phyloP scores from a whole-genome alignment of 2,329 filamentous ascomycete genomes.

The Phyllosticta paracitricarpa region DNA sequence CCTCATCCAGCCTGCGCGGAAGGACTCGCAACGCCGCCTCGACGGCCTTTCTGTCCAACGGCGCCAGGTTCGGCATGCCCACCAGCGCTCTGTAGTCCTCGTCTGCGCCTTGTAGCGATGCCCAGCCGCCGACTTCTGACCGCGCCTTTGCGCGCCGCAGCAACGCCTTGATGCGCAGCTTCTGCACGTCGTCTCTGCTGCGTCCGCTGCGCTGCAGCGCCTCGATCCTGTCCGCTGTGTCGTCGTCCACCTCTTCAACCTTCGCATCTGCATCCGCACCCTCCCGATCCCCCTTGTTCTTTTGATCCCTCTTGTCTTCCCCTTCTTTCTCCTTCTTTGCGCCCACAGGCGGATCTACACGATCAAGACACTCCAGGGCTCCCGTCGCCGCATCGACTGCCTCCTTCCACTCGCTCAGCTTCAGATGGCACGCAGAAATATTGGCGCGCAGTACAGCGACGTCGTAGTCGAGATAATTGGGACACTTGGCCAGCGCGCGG shows the following conservation, averaged over 20 bases:
- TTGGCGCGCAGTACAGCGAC: constrained; percentile 81
- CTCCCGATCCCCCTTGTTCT: constrained; percentile 29
- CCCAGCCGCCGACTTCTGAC: constrained; percentile 65
- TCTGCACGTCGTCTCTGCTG: constrained; percentile 43
- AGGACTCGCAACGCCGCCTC: constrained; percentile 54
- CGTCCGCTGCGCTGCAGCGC: constrained; percentile 22
- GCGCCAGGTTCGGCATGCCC: constrained; percentile 49
- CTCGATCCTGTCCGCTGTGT: constrained; percentile 26
- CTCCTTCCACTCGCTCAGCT: constrained; percentile 75
- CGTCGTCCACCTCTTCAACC: constrained; percentile 35
- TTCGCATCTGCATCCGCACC: constrained; percentile 26
- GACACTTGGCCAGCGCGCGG: constrained; percentile 66
- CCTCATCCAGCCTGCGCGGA: constrained; percentile 60
- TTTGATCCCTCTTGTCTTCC: constrained; percentile 19
- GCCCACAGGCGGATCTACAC: constrained; percentile 37
- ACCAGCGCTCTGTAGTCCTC: constrained; percentile 67
- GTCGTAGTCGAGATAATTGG: constrained; percentile 79
- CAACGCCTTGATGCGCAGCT: constrained; percentile 74
- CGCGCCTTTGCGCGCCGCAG: constrained; percentile 68
- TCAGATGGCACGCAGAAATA: constrained; percentile 79
- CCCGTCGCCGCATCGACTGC: constrained; percentile 64
- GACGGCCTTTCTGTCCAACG: constrained; percentile 59
- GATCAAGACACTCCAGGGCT: constrained; percentile 63
- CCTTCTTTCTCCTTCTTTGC: constrained; percentile 13
- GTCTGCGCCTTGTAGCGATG: constrained; percentile 65